phyloP scores from a whole-genome alignment of 1,284 basidiomycete genomes.

The Golubevia sp. region DNA sequence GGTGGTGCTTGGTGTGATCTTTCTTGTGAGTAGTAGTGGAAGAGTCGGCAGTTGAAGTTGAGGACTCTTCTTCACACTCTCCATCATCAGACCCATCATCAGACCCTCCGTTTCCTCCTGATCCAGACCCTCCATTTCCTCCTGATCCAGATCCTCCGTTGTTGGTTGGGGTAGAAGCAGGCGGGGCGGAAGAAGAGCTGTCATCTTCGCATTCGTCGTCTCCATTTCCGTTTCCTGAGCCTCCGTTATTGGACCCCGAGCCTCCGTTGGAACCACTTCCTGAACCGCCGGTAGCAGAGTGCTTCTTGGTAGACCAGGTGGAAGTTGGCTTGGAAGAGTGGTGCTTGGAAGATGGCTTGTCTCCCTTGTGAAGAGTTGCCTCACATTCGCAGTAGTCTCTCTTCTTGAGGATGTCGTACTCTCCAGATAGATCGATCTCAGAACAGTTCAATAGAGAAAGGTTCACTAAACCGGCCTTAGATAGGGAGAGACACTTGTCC shows the following conservation, averaged over 20 bases:
- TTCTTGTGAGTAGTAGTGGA: not conserved
- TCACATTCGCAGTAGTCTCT: not conserved
- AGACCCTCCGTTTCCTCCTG: not conserved
- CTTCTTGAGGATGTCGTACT: not conserved
- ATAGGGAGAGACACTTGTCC: not conserved
- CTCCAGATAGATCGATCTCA: not conserved
- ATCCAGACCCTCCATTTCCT: not conserved
- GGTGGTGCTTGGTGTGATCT: too few species aligned
- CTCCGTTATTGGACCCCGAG: too few species aligned
- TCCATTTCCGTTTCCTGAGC: too few species aligned
- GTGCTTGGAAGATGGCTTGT: not conserved
- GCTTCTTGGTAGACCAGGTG: not conserved
- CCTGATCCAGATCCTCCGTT: too few species aligned
- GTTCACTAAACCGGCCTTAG: not conserved
- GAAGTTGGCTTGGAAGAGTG: not conserved
- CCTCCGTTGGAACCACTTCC: not conserved
- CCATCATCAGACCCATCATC: not conserved
- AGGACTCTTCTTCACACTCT: not conserved
- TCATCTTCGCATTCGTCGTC: too few species aligned
- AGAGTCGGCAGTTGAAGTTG: not conserved
- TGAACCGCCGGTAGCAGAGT: not conserved
- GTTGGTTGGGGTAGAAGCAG: too few species aligned
- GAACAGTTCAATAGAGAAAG: not conserved
- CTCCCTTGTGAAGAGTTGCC: not conserved
- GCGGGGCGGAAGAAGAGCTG: too few species aligned